phyloP scores from a whole-genome alignment of 805 yeast species.

The Komagataella phaffii region DNA sequence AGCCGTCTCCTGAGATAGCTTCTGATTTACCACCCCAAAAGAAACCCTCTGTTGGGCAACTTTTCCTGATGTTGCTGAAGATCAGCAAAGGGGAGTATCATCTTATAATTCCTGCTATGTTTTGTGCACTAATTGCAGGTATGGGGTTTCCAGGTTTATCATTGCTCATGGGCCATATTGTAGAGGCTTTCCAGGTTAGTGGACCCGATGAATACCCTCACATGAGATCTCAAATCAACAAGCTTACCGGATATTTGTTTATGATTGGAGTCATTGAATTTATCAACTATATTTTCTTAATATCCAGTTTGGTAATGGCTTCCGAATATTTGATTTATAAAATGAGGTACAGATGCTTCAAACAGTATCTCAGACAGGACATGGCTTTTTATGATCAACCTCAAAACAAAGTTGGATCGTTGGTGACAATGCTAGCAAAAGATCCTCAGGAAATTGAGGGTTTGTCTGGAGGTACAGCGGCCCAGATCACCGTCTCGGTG shows the following conservation, averaged over 20 bases:
- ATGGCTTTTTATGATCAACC: constrained; percentile 35
- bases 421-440: constrained; percentile 60
- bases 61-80: neutral
- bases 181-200: neutral
- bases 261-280: neutral
- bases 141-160: neutral
- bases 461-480: constrained; percentile 47
- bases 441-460: constrained; percentile 69
- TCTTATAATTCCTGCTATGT: neutral
- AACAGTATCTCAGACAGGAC: constrained; percentile 34
- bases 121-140: neutral
- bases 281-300: neutral
- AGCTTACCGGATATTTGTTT: neutral
- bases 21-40: neutral
- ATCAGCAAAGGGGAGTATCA: neutral
- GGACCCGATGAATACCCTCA: neutral
- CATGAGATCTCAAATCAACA: neutral
- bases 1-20: neutral
- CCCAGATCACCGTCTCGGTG: constrained; percentile 35
- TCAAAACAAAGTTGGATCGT: constrained; percentile 29
- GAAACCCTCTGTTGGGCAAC: neutral
- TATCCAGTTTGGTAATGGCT: neutral
- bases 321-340: constrained; percentile 58
- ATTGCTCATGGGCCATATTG: neutral
- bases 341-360: constrained; percentile 37